Evolutionary conservation across 768 basidiomycete species (phyloP).

Genomic region (Rickenella mellea): DNA sequence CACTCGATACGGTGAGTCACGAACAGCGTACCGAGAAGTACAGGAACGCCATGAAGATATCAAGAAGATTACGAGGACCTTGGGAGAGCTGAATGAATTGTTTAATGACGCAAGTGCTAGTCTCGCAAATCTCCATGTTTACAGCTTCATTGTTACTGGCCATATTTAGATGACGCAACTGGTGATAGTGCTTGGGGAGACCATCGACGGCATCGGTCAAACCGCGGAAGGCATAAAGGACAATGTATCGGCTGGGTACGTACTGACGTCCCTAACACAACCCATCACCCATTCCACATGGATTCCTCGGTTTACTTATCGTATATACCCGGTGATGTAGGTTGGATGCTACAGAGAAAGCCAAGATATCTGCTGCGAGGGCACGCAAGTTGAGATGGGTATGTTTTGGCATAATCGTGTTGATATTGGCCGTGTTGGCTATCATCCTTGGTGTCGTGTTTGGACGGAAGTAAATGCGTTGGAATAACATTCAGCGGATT

Average conservation of each 20-base stretch:
- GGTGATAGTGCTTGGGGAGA: slow-evolving; percentile 73
- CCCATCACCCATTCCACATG: no score
- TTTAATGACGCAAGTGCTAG: slow-evolving; percentile 75
- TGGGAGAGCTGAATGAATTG: slow-evolving; percentile 79
- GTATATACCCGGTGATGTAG: slow-evolving; percentile 32
- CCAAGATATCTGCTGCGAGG: slow-evolving; percentile 74
- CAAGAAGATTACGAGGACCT: slow-evolving; percentile 72
- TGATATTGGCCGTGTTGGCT: slow-evolving; percentile 56
- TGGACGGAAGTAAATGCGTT: no score
- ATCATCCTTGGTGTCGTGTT: slow-evolving; percentile 53
- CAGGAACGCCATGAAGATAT: slow-evolving; percentile 85
- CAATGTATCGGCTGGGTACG: slow-evolving; percentile 67
- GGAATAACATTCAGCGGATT: no score
- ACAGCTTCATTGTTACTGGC: slow-evolving; percentile 1
- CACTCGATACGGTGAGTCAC: slow-evolving; percentile 75
- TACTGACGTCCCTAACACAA: no score
- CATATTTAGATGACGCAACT: slow-evolving; percentile 60
- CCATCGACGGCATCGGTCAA: slow-evolving; percentile 52
- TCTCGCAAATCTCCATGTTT: not conserved
- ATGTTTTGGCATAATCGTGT: slow-evolving; percentile 70
- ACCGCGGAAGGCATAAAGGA: slow-evolving; percentile 55
- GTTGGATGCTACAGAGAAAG: slow-evolving; percentile 75
- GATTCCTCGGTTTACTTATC: not conserved
- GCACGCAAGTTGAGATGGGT: slow-evolving; percentile 97
- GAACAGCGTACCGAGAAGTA: slow-evolving; percentile 78